phyloP scores from a whole-genome alignment of 1,284 basidiomycete species.

The Tetrapyrgos nigripes region DNA sequence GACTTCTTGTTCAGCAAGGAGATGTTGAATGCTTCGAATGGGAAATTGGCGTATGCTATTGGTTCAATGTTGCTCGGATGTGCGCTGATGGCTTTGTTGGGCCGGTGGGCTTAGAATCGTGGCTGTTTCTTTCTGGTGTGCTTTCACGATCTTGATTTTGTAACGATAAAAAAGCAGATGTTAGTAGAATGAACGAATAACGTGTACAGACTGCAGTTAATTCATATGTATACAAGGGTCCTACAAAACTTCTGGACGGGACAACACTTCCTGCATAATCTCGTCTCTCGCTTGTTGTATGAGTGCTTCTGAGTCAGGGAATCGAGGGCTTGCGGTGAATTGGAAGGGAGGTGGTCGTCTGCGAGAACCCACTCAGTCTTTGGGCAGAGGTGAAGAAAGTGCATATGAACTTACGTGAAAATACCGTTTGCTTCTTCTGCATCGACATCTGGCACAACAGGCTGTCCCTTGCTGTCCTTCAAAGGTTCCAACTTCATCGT shows the following conservation, averaged over 20 bases:
- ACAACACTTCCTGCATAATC: background rate
- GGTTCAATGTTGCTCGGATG: constrained; percentile 80
- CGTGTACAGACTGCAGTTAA: too few relatives aligned
- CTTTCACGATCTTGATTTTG: too few relatives aligned
- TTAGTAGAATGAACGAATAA: too few relatives aligned
- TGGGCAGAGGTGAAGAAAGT: background rate
- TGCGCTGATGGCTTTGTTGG: constrained; percentile 86
- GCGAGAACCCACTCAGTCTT: too few relatives aligned
- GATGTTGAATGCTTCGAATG: constrained; percentile 74
- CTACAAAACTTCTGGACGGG: background rate
- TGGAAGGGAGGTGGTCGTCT: background rate
- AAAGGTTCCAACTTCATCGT: background rate
- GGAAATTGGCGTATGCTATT: constrained; percentile 73
- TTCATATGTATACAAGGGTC: too few relatives aligned
- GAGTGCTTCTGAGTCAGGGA: background rate
- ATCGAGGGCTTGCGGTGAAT: background rate
- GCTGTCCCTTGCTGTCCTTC: background rate
- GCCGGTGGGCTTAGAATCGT: constrained; percentile 31
- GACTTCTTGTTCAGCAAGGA: constrained; percentile 90
- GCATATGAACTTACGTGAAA: background rate
- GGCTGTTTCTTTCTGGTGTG: background rate
- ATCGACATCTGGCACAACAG: background rate
- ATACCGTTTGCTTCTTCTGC: constrained; percentile 3
- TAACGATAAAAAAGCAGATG: too few relatives aligned
- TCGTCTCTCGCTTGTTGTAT: background rate